Evolutionary conservation across 1,284 basidiomycete genomes (phyloP).

Genomic region (Leccinum solheimii): DNA sequence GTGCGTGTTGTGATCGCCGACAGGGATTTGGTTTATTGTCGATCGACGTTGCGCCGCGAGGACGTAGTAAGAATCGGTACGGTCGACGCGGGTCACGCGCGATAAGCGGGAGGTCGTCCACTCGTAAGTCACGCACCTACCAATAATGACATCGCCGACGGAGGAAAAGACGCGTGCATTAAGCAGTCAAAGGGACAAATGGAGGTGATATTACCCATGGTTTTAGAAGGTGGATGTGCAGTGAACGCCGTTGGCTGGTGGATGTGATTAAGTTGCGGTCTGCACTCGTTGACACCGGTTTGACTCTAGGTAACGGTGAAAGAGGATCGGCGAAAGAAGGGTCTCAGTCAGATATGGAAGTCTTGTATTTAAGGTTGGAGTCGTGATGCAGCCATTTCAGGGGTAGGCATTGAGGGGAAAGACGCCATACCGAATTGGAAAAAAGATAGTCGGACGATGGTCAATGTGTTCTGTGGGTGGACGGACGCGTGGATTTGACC

Average conservation of each 20-base stretch:
- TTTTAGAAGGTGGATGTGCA: neutral
- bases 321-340: constrained; percentile 3
- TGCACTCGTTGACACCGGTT: constrained; percentile 11
- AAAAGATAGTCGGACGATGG: constrained; percentile 2
- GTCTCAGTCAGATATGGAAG: constrained; percentile 1
- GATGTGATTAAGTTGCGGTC: constrained; percentile 16
- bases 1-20: constrained; percentile 27
- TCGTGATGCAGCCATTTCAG: neutral
- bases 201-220: constrained; percentile 10
- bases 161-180: neutral
- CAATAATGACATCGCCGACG: neutral
- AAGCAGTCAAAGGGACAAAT: neutral
- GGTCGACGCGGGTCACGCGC: constrained; percentile 3
- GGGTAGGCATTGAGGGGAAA: neutral
- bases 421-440: neutral
- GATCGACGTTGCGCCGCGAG: constrained; percentile 1
- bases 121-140: neutral
- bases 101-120: neutral
- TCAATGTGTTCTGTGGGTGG: constrained; percentile 23
- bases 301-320: constrained; percentile 8
- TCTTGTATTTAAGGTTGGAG: constrained; percentile 5
- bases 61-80: constrained; percentile 13
- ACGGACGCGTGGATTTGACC: constrained; percentile 12
- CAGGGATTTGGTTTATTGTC: constrained; percentile 1
- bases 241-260: neutral